These are phyloP conservation scores for Gnomoniopsis smithogilvyi DNA, from an alignment of 2,329 filamentous ascomycete species.

Conservation along the genomic window DNA sequence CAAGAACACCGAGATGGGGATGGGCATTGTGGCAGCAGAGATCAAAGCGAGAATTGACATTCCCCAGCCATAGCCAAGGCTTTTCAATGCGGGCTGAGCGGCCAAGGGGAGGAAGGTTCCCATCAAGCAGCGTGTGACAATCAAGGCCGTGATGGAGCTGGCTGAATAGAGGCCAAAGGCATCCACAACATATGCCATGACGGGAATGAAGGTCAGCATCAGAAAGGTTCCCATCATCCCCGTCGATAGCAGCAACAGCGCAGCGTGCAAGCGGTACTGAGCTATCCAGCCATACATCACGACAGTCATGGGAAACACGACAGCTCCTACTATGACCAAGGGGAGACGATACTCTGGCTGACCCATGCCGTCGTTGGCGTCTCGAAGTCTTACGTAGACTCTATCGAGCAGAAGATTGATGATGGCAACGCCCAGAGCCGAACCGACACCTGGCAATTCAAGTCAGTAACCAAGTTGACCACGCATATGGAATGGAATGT, in stretches of 20 bases:
- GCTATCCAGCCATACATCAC: slow-evolving; percentile 50
- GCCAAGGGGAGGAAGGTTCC: slow-evolving; percentile 55
- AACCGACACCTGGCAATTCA: slow-evolving; percentile 40
- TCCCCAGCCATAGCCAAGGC: slow-evolving; percentile 50
- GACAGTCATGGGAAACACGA: slow-evolving; percentile 43
- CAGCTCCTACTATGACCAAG: slow-evolving; percentile 42
- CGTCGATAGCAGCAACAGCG: slow-evolving; percentile 40
- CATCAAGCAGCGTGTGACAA: slow-evolving; percentile 52
- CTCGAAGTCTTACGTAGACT: slow-evolving; percentile 48
- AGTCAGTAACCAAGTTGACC: slow-evolving; percentile 16
- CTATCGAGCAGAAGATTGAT: slow-evolving; percentile 50
- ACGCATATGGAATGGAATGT: too few species aligned
- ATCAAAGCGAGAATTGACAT: slow-evolving; percentile 42
- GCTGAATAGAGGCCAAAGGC: slow-evolving; percentile 54
- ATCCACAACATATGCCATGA: slow-evolving; percentile 56
- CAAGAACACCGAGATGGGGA: slow-evolving; percentile 47
- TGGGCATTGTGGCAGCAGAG: slow-evolving; percentile 42
- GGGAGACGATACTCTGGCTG: slow-evolving; percentile 55
- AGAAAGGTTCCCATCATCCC: slow-evolving; percentile 43
- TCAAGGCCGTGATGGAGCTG: slow-evolving; percentile 54
- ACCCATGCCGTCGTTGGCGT: slow-evolving; percentile 35
- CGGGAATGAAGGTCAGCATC: slow-evolving; percentile 44
- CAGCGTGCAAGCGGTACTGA: slow-evolving; percentile 38
- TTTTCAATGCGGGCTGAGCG: slow-evolving; percentile 42
- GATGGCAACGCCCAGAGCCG: slow-evolving; percentile 41